Percentiles rank a stretch among this genome's conserved stretches.
Conservation (phyloP, 2,329 filamentous ascomycete species). For the Acephala macrosclerotiorum region DNA sequence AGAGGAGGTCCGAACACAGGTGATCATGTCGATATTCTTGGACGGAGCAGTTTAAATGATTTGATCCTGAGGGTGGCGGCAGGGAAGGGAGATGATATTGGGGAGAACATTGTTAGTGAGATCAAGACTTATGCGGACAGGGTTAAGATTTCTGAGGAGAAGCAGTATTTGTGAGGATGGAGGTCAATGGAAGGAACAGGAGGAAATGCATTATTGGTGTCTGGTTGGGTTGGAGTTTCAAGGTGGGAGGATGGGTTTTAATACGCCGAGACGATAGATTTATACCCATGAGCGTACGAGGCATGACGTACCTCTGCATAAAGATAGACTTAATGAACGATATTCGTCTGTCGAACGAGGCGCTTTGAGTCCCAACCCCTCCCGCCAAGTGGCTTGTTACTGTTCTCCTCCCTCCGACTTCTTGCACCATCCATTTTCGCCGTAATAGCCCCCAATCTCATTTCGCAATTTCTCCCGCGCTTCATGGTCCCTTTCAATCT, state of each 20-base stretch:
- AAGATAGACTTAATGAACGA: constrained; percentile 12
- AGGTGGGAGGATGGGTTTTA: neutral
- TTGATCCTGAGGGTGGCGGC: constrained; percentile 86
- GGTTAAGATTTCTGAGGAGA: constrained; percentile 68
- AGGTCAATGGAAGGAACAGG: neutral
- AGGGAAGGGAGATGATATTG: constrained; percentile 81
- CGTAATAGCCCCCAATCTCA: neutral
- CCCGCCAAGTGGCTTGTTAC: neutral
- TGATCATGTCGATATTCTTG: constrained; percentile 96
- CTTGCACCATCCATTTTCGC: too few species aligned
- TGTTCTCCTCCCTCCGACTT: neutral
- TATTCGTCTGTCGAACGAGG: neutral
- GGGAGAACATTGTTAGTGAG: constrained; percentile 79
- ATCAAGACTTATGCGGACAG: constrained; percentile 84
- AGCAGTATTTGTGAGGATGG: constrained; percentile 31
- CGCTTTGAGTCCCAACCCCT: too few species aligned
- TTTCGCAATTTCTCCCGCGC: neutral
- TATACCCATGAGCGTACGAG: constrained; percentile 12
- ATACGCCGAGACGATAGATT: constrained; percentile 5
- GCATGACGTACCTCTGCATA: neutral
- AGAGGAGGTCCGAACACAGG: constrained; percentile 75
- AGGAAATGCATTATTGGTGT: constrained; percentile 6
- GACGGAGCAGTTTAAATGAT: constrained; percentile 88
- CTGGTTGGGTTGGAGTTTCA: neutral
- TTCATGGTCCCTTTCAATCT: too few species aligned